Conservation (phyloP, 768 basidiomycete species). For the Lyophyllum decastes region DNA sequence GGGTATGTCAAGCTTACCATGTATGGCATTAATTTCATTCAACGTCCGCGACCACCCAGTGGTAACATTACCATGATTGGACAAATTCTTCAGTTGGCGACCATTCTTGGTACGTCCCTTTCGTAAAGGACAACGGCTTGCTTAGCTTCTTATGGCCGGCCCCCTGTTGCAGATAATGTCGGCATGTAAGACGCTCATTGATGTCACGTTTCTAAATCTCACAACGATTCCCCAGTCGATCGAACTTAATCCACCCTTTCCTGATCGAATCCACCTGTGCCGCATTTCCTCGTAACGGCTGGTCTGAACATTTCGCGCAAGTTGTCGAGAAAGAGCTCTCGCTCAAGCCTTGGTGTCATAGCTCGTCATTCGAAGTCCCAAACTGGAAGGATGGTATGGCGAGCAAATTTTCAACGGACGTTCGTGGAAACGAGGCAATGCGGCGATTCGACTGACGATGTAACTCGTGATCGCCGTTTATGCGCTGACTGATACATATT, state of each 20-base stretch:
- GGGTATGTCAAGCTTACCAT: slow-evolving; percentile 27
- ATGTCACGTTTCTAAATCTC: background rate
- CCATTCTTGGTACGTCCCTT: slow-evolving; percentile 40
- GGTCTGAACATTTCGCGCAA: slow-evolving; percentile 43
- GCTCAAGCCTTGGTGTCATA: slow-evolving; percentile 53
- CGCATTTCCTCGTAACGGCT: slow-evolving; percentile 44
- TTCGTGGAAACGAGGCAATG: slow-evolving; percentile 45
- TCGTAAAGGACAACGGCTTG: background rate
- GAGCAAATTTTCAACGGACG: slow-evolving; percentile 50
- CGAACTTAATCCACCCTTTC: slow-evolving; percentile 40
- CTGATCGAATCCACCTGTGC: slow-evolving; percentile 42
- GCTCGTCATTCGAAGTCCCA: slow-evolving; percentile 46
- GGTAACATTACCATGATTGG: slow-evolving; percentile 54
- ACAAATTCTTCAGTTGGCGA: slow-evolving; percentile 50
- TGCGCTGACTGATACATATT: background rate
- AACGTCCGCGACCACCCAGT: slow-evolving; percentile 19
- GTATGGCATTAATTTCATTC: background rate
- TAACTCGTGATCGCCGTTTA: background rate
- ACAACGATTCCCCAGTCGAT: slow-evolving; percentile 30
- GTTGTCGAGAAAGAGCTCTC: slow-evolving; percentile 46
- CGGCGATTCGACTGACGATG: slow-evolving; percentile 32
- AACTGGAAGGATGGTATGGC: slow-evolving; percentile 42
- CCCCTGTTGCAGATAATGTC: slow-evolving; percentile 36
- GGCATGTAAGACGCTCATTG: slow-evolving; percentile 35
- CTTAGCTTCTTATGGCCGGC: background rate